These are phyloP conservation scores for Exophiala alcalophila DNA, from an alignment of 2,329 filamentous ascomycete species.

Conservation along the genomic window DNA sequence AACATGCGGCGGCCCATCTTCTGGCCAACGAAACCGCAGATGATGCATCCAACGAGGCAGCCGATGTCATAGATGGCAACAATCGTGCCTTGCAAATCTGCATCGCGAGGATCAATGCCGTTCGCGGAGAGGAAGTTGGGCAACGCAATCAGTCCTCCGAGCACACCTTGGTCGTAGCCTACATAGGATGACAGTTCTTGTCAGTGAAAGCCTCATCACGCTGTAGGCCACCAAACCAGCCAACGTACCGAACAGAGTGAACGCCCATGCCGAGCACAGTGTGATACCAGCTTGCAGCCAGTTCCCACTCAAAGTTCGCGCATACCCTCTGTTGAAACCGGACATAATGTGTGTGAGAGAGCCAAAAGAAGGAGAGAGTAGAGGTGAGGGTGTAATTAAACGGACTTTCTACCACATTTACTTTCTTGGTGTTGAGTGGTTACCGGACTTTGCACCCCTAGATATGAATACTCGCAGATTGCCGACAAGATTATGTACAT, in stretches of 20 bases:
- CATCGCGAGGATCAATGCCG: conserved; percentile 31
- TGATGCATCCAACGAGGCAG: conserved; percentile 40
- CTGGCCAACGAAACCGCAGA: conserved; percentile 38
- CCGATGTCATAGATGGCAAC: conserved; percentile 50
- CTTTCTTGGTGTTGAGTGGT: too few relatives aligned
- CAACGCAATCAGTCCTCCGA: conserved; percentile 53
- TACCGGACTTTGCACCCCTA: too few relatives aligned
- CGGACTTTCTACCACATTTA: too few relatives aligned
- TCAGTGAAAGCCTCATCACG: not conserved
- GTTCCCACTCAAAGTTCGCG: conserved; percentile 11
- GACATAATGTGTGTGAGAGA: conserved; percentile 12
- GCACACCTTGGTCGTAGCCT: conserved; percentile 26
- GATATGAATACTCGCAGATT: too few relatives aligned
- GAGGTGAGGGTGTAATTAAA: too few relatives aligned
- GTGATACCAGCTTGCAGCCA: conserved; percentile 20
- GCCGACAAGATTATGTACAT: too few relatives aligned
- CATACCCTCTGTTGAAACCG: conserved; percentile 23
- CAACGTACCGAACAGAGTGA: conserved; percentile 20
- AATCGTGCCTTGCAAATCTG: conserved; percentile 50
- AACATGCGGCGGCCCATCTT: conserved; percentile 43
- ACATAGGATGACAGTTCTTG: not conserved
- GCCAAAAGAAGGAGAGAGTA: not conserved
- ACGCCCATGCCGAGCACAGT: conserved; percentile 22
- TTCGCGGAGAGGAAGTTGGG: conserved; percentile 42
- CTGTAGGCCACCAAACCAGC: too few relatives aligned